Conservation (phyloP, 495 filamentous ascomycete genomes). For the Podospora comata region DNA sequence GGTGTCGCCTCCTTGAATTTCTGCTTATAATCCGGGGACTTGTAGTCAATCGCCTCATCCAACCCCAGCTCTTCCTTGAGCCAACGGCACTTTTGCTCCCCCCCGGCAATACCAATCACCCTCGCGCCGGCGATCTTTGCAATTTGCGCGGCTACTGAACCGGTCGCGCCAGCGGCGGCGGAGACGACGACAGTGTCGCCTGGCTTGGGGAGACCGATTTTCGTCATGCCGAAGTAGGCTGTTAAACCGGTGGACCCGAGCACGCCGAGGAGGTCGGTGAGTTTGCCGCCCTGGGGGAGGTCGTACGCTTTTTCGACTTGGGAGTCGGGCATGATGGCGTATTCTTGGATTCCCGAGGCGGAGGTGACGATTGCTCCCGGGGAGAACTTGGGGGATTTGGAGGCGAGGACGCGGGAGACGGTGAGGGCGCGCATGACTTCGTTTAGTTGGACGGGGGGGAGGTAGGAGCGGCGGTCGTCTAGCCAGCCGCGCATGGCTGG, state of each 20-base stretch:
- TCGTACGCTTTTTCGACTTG: constrained; percentile 45
- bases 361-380: constrained; percentile 55
- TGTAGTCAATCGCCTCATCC: constrained; percentile 68
- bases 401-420: constrained; percentile 51
- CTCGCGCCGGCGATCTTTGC: constrained; percentile 61
- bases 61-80: constrained; percentile 56
- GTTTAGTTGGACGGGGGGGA: constrained; percentile 62
- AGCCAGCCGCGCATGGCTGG: constrained; percentile 82
- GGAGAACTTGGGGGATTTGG: constrained; percentile 42
- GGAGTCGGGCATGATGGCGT: constrained; percentile 51
- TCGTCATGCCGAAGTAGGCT: constrained; percentile 65
- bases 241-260: constrained; percentile 60
- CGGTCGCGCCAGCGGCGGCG: constrained; percentile 70
- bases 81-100: constrained; percentile 62
- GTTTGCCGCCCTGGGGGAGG: constrained; percentile 46
- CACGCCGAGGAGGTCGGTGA: constrained; percentile 62
- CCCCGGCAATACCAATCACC: constrained; percentile 61
- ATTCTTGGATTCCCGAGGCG: constrained; percentile 59
- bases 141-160: constrained; percentile 66
- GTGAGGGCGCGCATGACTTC: constrained; percentile 63
- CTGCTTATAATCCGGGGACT: constrained; percentile 53
- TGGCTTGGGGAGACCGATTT: constrained; percentile 52
- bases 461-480: constrained; percentile 61
- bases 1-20: constrained; percentile 60
- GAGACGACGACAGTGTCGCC: constrained; percentile 66